Evolutionary conservation across 805 yeast species (phyloP), one percentile per base, ranked within the genome.

Genomic region (Kodamaea leandrae): DNA sequence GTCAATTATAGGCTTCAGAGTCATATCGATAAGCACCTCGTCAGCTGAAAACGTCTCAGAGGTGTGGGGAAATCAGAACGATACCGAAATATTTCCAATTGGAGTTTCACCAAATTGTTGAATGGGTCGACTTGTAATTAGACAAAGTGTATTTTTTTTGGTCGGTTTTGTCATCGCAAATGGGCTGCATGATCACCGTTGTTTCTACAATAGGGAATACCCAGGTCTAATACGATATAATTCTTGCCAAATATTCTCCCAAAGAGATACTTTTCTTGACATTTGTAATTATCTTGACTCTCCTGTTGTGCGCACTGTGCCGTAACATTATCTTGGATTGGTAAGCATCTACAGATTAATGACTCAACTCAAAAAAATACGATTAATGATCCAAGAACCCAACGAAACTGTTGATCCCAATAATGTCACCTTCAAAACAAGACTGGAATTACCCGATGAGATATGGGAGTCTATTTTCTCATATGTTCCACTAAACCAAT

Each of bases 371-470:
- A 26, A 26, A 26, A 26, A 21, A 6, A 6, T 21, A 7, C 9
- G 9, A 9, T 21, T 21, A 21, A 21, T 21, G 24, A 9, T 6
- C 9, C 9, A 6, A 6, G 6, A 6, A 21, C 9, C 24, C 6
- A 7, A 21, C 24, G 24, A 21, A 7, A 6, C 24, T 21, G 24
- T 7, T 21, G 24, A 21, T 6, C 24, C 9, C 9, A 6, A 7
- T 21, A 9, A 21, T 21, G 9, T 9, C 9, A 6, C 6, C 9
- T 7, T 7, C 24, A 9, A 21, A 21, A 21, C 24, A 9, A 21
- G 24, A 9, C 24, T 21, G 9, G 21, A 41, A 18, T 34, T 48
- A 12, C 52, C 52, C n/a, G 17, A n/a, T 2, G 52, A 49, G 32
- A 21, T 49, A 17, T 15, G 44, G 13, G 27, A 19, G 8, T 13